Evolutionary conservation across 2,329 filamentous ascomycete genomes (phyloP).

Genomic region (Lachnellula suecica): DNA sequence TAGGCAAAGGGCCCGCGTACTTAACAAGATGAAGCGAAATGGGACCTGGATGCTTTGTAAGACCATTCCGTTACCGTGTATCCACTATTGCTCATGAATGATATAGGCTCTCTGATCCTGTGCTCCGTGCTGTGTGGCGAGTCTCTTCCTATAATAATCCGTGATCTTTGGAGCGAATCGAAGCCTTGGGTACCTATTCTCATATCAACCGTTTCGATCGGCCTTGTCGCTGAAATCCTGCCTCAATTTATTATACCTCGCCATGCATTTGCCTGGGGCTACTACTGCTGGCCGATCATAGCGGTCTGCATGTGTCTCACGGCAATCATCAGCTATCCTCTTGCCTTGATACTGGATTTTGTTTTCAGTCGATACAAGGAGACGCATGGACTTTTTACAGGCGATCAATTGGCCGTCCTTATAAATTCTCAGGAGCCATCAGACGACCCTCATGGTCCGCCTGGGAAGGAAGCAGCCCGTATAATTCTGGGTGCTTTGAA

Average conservation of each 20-base stretch:
- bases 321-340: slow-evolving; percentile 22
- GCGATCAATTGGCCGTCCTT: slow-evolving; percentile 20
- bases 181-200: slow-evolving; percentile 22
- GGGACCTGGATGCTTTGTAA: slow-evolving; percentile 30
- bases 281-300: slow-evolving; percentile 27
- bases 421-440: slow-evolving; percentile 25
- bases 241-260: slow-evolving; percentile 28
- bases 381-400: slow-evolving; percentile 20
- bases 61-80: not conserved
- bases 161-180: slow-evolving; percentile 14
- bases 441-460: slow-evolving; percentile 22
- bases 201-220: slow-evolving; percentile 25
- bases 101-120: slow-evolving; percentile 27
- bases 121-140: slow-evolving; percentile 25
- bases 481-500: slow-evolving; percentile 27
- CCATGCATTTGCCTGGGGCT: slow-evolving; percentile 24
- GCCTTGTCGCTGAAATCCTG: slow-evolving; percentile 27
- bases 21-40: slow-evolving; percentile 21
- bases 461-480: slow-evolving; percentile 21
- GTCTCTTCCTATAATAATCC: slow-evolving; percentile 26
- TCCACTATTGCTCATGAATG: not conserved
- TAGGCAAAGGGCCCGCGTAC: slow-evolving; percentile 20
- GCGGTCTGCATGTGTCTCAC: slow-evolving; percentile 29
- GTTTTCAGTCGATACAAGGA: slow-evolving; percentile 6
- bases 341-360: slow-evolving; percentile 25